Base-by-base conservation (phyloP, 441 rosid species). In the Populus tomentosa region DNA sequence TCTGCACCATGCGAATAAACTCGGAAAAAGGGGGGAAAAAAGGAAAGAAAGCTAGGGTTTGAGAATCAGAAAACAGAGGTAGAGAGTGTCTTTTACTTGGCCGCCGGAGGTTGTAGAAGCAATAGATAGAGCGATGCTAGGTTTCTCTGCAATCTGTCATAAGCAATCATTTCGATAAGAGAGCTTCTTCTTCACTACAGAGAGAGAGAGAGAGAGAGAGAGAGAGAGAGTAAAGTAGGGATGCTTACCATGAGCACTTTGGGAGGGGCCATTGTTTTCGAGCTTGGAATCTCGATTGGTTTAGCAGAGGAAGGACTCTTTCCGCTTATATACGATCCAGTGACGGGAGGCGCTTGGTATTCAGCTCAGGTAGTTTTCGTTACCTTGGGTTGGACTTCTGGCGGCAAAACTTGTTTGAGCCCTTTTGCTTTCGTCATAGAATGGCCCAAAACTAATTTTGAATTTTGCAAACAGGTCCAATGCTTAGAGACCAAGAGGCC, bases 121-220 rank as follows among this genome's bases (percentile, higher is more conserved):
- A 18, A 95, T 87, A 71, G 96, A 92, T 84, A 83, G 85, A 14
- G 99, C 98, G 67, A 95, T 93, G 88, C 98, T 93, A 40, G 97
- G 98, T 90, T 95, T 95, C 90, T 95, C 99, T 10, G 99, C 98
- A 72, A 93, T 95, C 98, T 93, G 89, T 38, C 50, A 74, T 81
- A 53, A 74, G 26, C 68, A 68, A 56, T 7, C 28, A 53, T 7
- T 56, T 1, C 10, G 7, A 1, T 28, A 40, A 38, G 46, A 40
- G 46, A 62, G 61, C 59, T 21, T 33, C 24, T 13, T 32, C 65
- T 9, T 8, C 23, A 46, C 26, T n/a, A 46, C 35, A n/a, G n/a
- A n/a, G n/a, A n/a, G n/a, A 61, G 5, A 7, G 23, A 10, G 14
- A 56, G 14, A 59, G 36, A n/a, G n/a, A n/a, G n/a, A n/a, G n/a